phyloP scores from a whole-genome alignment of 1,284 basidiomycete species.

The Volvariella volvacea region DNA sequence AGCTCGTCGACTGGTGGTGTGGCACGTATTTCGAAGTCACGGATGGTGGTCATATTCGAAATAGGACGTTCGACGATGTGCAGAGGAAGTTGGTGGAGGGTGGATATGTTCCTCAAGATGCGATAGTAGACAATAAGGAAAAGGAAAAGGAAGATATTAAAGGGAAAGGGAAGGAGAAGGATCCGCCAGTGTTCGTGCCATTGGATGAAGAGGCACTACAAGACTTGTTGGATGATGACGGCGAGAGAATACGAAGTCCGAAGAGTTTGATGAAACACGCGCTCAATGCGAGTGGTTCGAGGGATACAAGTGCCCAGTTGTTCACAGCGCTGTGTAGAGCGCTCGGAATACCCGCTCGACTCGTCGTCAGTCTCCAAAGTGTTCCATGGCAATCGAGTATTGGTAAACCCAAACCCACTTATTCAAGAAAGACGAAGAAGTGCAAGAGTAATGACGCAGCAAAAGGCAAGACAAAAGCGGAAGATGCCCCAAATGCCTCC shows the following conservation, averaged over 20 bases:
- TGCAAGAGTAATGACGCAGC: constrained; percentile 22
- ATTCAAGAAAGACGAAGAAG: constrained; percentile 32
- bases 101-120: constrained; percentile 19
- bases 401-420: constrained; percentile 43
- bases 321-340: constrained; percentile 89
- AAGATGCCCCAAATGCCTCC: not conserved
- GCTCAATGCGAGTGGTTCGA: constrained; percentile 72
- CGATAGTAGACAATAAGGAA: not conserved
- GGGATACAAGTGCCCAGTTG: constrained; percentile 86
- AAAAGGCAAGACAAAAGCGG: constrained; percentile 24
- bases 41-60: constrained; percentile 61
- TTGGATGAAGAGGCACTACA: constrained; percentile 33
- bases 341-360: constrained; percentile 80
- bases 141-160: constrained; percentile 1
- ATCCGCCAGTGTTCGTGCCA: too few relatives aligned
- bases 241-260: constrained; percentile 66
- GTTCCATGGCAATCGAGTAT: constrained; percentile 75
- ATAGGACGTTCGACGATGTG: constrained; percentile 68
- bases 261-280: constrained; percentile 91
- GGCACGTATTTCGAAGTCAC: constrained; percentile 64
- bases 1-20: constrained; percentile 81
- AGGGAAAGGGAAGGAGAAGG: constrained; percentile 7
- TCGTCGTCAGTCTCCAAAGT: constrained; percentile 88
- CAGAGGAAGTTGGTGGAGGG: constrained; percentile 36
- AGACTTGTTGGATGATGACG: constrained; percentile 46